Percentiles rank a stretch among this genome's conserved stretches.
phyloP scores from a whole-genome alignment of 2,329 filamentous ascomycete species.

The Chaetomium strumarium region DNA sequence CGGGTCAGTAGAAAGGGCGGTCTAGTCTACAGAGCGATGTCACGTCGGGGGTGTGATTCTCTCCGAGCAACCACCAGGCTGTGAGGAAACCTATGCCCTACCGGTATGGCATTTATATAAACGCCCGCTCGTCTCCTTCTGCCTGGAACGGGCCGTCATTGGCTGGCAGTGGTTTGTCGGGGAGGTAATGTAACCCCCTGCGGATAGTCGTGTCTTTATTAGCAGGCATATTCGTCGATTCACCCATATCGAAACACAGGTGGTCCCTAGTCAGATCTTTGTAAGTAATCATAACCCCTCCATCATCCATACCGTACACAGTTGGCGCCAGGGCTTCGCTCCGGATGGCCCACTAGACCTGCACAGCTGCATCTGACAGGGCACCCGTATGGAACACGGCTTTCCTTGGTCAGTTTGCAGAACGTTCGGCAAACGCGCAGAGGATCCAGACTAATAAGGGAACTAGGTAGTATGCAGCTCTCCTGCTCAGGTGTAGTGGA shows the following conservation, averaged over 20 bases:
- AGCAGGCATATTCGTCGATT: too few species aligned
- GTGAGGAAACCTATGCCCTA: conserved; percentile 19
- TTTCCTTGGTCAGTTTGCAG: too few species aligned
- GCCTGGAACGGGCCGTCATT: conserved; percentile 12
- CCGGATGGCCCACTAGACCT: too few species aligned
- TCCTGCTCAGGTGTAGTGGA: not conserved
- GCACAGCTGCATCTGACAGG: too few species aligned
- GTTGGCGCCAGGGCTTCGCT: too few species aligned
- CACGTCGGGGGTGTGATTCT: conserved; percentile 19
- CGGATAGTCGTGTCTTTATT: too few species aligned
- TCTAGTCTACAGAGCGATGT: conserved; percentile 12
- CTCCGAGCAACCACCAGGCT: conserved; percentile 6
- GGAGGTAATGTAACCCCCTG: too few species aligned
- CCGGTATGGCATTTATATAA: conserved; percentile 14
- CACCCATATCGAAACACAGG: too few species aligned
- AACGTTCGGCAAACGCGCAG: not conserved
- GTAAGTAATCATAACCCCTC: too few species aligned
- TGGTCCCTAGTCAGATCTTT: too few species aligned
- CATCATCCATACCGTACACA: too few species aligned
- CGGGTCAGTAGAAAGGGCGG: not conserved
- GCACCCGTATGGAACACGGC: too few species aligned
- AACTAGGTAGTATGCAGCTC: not conserved
- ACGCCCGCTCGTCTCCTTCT: conserved; percentile 14
- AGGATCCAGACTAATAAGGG: not conserved
- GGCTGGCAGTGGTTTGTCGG: not conserved